A percentile compares a stretch with the other conserved stretches of the same genome.
Conservation (phyloP, 495 filamentous ascomycete species). For the Daldinia loculata region DNA sequence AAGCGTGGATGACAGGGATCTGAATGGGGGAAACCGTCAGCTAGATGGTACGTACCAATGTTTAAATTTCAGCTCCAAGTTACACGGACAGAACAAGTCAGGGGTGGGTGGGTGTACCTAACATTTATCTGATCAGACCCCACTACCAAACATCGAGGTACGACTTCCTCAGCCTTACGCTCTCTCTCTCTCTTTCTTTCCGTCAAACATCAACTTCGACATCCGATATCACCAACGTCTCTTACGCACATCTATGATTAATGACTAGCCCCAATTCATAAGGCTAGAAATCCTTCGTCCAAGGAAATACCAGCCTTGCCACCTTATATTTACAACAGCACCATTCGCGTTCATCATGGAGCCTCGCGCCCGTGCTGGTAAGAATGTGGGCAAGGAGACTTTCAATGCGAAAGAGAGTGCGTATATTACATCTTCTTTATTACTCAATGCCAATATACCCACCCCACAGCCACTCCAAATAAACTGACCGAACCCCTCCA, state of each 20-base stretch:
- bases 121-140: constrained; percentile 13
- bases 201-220: constrained; percentile 15
- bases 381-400: constrained; percentile 90
- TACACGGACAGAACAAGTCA: constrained; percentile 11
- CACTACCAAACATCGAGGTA: constrained; percentile 11
- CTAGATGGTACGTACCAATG: constrained; percentile 12
- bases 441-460: too few species aligned
- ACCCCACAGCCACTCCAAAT: not conserved
- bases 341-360: constrained; percentile 60
- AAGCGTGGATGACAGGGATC: constrained; percentile 4
- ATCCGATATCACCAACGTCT: not conserved
- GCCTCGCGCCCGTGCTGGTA: constrained; percentile 76
- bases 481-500: constrained; percentile 45
- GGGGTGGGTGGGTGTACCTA: not conserved
- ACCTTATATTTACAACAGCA: not conserved
- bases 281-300: not conserved
- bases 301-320: not conserved
- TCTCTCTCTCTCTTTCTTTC: not conserved
- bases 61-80: constrained; percentile 20
- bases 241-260: not conserved
- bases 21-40: not conserved
- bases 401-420: constrained; percentile 79
- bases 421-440: constrained; percentile 30
- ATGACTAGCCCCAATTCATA: not conserved
- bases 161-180: constrained; percentile 24